phyloP scores from a whole-genome alignment of 2,329 filamentous ascomycete species.

The Ophiostoma tasmaniense region DNA sequence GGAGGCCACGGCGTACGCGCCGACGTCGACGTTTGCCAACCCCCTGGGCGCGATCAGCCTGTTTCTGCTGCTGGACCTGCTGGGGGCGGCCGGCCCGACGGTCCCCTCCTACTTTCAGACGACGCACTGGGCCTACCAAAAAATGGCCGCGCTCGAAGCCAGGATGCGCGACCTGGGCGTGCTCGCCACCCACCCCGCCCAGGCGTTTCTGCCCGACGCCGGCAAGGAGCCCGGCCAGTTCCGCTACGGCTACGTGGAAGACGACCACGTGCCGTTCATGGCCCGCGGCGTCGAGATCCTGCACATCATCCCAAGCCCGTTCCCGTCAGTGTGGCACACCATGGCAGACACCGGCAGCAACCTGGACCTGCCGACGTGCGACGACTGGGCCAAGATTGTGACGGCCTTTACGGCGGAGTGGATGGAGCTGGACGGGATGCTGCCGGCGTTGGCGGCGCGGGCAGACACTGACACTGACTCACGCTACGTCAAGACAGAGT shows the following conservation, averaged over 20 bases:
- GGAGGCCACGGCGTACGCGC: constrained; percentile 61
- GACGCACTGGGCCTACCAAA: constrained; percentile 74
- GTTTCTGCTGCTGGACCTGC: constrained; percentile 46
- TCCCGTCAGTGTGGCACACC: constrained; percentile 80
- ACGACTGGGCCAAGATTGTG: constrained; percentile 81
- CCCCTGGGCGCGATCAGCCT: constrained; percentile 72
- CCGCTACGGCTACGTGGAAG: constrained; percentile 50
- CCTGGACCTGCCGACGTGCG: constrained; percentile 67
- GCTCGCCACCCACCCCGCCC: constrained; percentile 35
- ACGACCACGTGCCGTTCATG: constrained; percentile 93
- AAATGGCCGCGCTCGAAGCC: constrained; percentile 55
- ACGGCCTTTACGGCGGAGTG: constrained; percentile 83
- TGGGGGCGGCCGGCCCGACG: constrained; percentile 48
- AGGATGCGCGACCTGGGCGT: constrained; percentile 50
- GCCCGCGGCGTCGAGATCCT: constrained; percentile 75
- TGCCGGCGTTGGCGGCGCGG: not conserved
- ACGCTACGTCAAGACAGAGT: constrained; percentile 20
- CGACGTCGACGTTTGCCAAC: constrained; percentile 65
- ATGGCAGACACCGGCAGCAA: constrained; percentile 77
- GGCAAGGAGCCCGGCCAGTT: constrained; percentile 45
- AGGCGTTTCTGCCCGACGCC: constrained; percentile 57
- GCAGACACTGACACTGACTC: not conserved
- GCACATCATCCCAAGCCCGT: constrained; percentile 79
- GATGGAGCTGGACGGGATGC: constrained; percentile 59
- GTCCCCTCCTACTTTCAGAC: constrained; percentile 72